Evolutionary conservation across 192 early-diverging fungal species (phyloP).

Genomic region (Coemansia sp.): DNA sequence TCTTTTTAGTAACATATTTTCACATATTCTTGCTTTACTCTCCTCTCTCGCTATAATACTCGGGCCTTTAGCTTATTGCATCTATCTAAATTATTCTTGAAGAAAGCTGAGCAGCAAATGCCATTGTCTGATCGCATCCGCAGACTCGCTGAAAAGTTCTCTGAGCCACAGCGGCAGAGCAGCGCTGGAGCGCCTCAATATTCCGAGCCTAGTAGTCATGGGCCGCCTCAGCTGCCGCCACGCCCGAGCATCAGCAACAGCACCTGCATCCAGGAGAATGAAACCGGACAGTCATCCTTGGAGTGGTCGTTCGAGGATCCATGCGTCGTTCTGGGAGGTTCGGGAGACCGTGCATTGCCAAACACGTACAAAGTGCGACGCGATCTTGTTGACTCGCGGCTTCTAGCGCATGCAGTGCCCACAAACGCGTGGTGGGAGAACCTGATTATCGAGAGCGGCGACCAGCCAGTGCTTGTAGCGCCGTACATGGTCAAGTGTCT

Average conservation of each 20-base stretch:
- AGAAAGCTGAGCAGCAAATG: conserved; percentile 5
- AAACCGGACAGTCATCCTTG: neutral
- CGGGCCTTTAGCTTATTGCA: neutral
- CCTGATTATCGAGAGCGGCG: conserved; percentile 36
- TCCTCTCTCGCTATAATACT: neutral
- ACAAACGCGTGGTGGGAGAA: conserved; percentile 57
- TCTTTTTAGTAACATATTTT: neutral
- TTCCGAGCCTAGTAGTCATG: neutral
- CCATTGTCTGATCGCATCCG: conserved; percentile 37
- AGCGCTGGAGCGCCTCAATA: neutral
- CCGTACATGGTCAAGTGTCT: conserved; percentile 47
- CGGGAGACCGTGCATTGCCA: conserved; percentile 1
- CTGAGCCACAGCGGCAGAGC: neutral
- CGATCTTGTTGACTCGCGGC: conserved; percentile 13
- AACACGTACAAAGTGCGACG: conserved; percentile 28
- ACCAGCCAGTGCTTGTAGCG: conserved; percentile 37
- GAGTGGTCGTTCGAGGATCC: conserved; percentile 24
- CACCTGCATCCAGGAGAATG: neutral
- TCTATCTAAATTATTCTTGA: neutral
- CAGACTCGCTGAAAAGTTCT: conserved; percentile 23
- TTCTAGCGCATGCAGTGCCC: conserved; percentile 18
- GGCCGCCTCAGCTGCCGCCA: neutral
- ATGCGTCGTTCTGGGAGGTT: neutral
- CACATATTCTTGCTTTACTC: neutral
- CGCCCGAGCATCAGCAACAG: neutral